A percentile compares a stretch with the other conserved stretches of the same genome.
Evolutionary conservation across 2,329 filamentous ascomycete genomes (phyloP).

Genomic region (Dryadomyces quercus-mongolicae): DNA sequence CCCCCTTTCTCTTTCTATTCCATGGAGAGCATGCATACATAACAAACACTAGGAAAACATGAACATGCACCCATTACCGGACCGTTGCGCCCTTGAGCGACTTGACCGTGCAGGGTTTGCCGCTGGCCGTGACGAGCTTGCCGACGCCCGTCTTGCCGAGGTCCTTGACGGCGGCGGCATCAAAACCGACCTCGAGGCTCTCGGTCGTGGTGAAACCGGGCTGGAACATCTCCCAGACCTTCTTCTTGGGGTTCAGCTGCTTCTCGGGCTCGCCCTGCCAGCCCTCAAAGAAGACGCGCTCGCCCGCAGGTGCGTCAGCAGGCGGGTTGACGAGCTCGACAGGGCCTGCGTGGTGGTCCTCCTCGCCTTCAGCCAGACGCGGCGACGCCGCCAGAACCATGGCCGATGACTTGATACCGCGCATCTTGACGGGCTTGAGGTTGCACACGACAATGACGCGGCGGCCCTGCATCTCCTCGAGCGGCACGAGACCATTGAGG

Average conservation of each 20-base stretch:
- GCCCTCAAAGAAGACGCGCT: constrained; percentile 85
- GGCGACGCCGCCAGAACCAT: constrained; percentile 97
- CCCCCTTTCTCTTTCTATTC: background rate
- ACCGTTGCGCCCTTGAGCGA: constrained; percentile 71
- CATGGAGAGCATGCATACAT: background rate
- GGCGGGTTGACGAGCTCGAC: constrained; percentile 89
- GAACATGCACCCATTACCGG: constrained; percentile 40
- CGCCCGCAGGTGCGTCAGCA: constrained; percentile 64
- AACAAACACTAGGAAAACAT: too few species aligned
- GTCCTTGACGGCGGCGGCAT: constrained; percentile 64
- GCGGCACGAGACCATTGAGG: constrained; percentile 80
- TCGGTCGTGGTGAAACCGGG: constrained; percentile 89
- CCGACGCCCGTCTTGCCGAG: constrained; percentile 57
- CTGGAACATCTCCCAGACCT: constrained; percentile 95
- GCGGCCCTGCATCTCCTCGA: constrained; percentile 93
- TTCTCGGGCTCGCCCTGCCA: constrained; percentile 90
- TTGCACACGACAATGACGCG: constrained; percentile 96
- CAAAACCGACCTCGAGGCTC: constrained; percentile 71
- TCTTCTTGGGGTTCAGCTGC: constrained; percentile 97
- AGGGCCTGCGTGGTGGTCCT: constrained; percentile 73
- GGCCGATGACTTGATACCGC: constrained; percentile 62
- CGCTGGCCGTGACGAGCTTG: constrained; percentile 63
- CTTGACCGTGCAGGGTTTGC: constrained; percentile 73
- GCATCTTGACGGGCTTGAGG: constrained; percentile 98
- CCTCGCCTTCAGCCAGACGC: constrained; percentile 67